Base-by-base conservation (phyloP, 1,284 basidiomycete genomes). In the Coniophora puteana region DNA sequence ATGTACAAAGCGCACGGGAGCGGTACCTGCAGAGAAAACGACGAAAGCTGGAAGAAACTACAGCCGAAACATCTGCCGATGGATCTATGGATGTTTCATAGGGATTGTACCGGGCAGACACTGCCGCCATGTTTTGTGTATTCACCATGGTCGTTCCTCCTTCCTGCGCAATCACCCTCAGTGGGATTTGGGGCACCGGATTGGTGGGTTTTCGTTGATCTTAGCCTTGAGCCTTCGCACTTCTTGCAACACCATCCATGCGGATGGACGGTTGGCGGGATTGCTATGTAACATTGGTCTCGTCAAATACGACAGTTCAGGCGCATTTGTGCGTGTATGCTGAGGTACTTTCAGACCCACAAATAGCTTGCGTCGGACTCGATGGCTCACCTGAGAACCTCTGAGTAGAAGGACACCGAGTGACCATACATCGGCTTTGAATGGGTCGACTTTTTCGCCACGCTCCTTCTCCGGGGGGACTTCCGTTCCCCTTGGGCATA, bases 11-110 rank as follows among this genome's bases (percentile, higher is more conserved):
- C 54, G 90, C 91, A 13, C 76, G 71, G 38, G 78, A 85, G 50
- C 74, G 91, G 43, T 93, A 86, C 56, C 57, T 90, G 40, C 82
- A 83, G 52, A 72, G 92, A 48, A 94, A 94, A 66, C 76, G 87
- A 43, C 78, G 76, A 51, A 84, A 78, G 54, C 48, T 91, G 53
- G 87, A 90, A 58, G 61, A 37, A 20, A 40, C 25, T 21, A 18
- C 26, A 32, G 26, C 21, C 2, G 24, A 25, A 31, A n/a, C 29
- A 6, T 31, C 29, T n/a, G n/a, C n/a, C n/a, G n/a, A n/a, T n/a
- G n/a, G n/a, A n/a, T n/a, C n/a, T n/a, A n/a, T n/a, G n/a, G n/a
- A n/a, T n/a, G n/a, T n/a, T n/a, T n/a, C n/a, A n/a, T n/a, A n/a
- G n/a, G n/a, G n/a, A n/a, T n/a, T n/a, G n/a, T n/a, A n/a, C n/a